These are phyloP conservation scores for Phytophthora fragariaefolia DNA, from an alignment of 352 stramenopile species.

Conservation along the genomic window DNA sequence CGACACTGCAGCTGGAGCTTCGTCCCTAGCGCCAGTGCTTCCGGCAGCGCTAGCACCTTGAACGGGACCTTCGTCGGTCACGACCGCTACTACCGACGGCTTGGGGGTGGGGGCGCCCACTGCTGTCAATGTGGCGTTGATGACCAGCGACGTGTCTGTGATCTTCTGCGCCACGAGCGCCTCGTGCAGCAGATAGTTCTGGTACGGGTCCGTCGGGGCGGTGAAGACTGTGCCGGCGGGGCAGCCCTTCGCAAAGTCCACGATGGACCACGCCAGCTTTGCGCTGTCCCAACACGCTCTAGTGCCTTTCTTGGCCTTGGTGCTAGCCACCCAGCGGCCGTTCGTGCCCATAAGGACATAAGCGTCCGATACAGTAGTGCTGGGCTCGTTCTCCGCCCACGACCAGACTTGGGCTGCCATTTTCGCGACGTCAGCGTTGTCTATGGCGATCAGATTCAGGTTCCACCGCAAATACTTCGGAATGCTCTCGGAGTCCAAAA, in stretches of 20 bases:
- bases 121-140: slow-evolving; percentile 43
- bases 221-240: slow-evolving; percentile 38
- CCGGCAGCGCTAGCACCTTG: background rate
- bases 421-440: slow-evolving; percentile 57
- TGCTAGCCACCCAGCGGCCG: slow-evolving; percentile 50
- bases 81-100: slow-evolving; percentile 27
- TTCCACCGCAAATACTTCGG: slow-evolving; percentile 65
- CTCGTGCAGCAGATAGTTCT: slow-evolving; percentile 59
- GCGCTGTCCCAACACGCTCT: slow-evolving; percentile 50
- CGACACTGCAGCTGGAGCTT: background rate
- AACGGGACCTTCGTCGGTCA: background rate
- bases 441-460: slow-evolving; percentile 60
- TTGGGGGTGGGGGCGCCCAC: slow-evolving; percentile 30
- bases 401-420: slow-evolving; percentile 64
- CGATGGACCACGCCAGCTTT: slow-evolving; percentile 49
- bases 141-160: slow-evolving; percentile 45
- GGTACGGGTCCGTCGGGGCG: slow-evolving; percentile 50
- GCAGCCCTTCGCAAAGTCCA: slow-evolving; percentile 38
- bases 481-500: slow-evolving; percentile 47
- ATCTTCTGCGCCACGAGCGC: slow-evolving; percentile 41
- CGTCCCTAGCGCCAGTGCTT: background rate
- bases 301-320: slow-evolving; percentile 25
- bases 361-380: slow-evolving; percentile 25
- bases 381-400: slow-evolving; percentile 60
- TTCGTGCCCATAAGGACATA: slow-evolving; percentile 45